Conservation (phyloP, 176 grass and related monocot genomes). For the Poa annua region DNA sequence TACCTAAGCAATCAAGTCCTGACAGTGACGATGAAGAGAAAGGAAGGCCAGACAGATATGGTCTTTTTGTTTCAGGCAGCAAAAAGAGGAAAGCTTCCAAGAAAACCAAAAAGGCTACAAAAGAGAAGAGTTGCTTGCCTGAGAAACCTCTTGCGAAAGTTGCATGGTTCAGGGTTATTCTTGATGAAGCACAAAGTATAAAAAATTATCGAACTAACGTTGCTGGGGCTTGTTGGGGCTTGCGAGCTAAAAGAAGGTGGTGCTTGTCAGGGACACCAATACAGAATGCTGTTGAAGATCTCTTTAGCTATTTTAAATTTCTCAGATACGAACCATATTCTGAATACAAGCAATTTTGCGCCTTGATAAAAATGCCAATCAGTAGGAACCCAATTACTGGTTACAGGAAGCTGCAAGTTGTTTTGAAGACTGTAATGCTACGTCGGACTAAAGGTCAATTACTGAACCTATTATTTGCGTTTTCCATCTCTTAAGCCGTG, state of each 20-base stretch:
- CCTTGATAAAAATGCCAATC: conserved; percentile 88
- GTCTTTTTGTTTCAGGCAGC: conserved; percentile 47
- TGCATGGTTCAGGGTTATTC: conserved; percentile 93
- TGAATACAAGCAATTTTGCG: conserved; percentile 76
- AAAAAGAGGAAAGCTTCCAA: conserved; percentile 77
- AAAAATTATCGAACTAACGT: conserved; percentile 97
- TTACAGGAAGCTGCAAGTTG: conserved; percentile 92
- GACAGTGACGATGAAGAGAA: conserved; percentile 90
- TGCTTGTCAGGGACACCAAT: conserved; percentile 99
- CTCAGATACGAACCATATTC: conserved; percentile 89
- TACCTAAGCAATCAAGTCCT: conserved; percentile 89
- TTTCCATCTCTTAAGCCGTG: conserved; percentile 11
- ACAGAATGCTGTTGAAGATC: conserved; percentile 97
- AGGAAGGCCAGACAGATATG: conserved; percentile 67
- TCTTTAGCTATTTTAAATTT: conserved; percentile 98
- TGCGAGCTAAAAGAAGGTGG: conserved; percentile 99
- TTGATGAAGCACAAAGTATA: conserved; percentile 99
- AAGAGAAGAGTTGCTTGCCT: conserved; percentile 56
- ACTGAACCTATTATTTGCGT: conserved; percentile 12
- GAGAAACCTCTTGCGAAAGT: conserved; percentile 93
- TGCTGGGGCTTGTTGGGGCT: conserved; percentile 93
- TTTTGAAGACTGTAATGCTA: conserved; percentile 97
- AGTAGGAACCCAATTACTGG: conserved; percentile 73
- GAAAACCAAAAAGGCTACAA: conserved; percentile 55
- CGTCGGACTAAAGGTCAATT: conserved; percentile 94